A percentile compares a stretch with the other conserved stretches of the same genome.
Conservation (phyloP, 2,329 filamentous ascomycete genomes). For the Aspergillus pseudoglaucus region DNA sequence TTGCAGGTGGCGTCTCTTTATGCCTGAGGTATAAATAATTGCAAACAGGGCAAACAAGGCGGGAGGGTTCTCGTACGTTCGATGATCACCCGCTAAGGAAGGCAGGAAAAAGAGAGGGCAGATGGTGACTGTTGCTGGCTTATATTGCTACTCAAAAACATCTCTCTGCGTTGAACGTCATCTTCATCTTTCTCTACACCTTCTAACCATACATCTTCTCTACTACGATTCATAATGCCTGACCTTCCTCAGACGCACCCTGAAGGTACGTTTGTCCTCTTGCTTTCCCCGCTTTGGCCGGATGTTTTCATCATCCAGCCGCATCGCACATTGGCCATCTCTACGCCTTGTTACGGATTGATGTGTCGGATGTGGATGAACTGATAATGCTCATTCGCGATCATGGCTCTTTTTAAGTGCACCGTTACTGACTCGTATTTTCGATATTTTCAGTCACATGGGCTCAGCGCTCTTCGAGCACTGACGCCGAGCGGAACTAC, state of each 20-base stretch:
- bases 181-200: background rate
- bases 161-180: conserved; percentile 4
- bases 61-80: conserved; percentile 7
- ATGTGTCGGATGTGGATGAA: conserved; percentile 1
- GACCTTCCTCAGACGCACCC: conserved; percentile 32
- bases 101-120: background rate
- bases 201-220: too few species aligned
- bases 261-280: conserved; percentile 38
- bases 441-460: conserved; percentile 65
- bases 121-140: conserved; percentile 6
- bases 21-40: conserved; percentile 15
- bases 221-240: conserved; percentile 16
- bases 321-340: conserved; percentile 2
- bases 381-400: background rate
- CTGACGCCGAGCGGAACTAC: conserved; percentile 82
- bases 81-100: conserved; percentile 18
- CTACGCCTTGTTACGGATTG: background rate
- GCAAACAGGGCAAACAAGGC: conserved; percentile 31
- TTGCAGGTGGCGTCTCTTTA: conserved; percentile 6
- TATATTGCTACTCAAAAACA: background rate
- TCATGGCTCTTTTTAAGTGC: background rate
- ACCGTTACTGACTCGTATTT: conserved; percentile 8
- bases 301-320: conserved; percentile 4
- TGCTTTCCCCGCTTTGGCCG: conserved; percentile 24
- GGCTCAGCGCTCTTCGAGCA: conserved; percentile 87